Base-by-base conservation (phyloP, 2,329 filamentous ascomycete genomes). In the Colletotrichum australisinense region DNA sequence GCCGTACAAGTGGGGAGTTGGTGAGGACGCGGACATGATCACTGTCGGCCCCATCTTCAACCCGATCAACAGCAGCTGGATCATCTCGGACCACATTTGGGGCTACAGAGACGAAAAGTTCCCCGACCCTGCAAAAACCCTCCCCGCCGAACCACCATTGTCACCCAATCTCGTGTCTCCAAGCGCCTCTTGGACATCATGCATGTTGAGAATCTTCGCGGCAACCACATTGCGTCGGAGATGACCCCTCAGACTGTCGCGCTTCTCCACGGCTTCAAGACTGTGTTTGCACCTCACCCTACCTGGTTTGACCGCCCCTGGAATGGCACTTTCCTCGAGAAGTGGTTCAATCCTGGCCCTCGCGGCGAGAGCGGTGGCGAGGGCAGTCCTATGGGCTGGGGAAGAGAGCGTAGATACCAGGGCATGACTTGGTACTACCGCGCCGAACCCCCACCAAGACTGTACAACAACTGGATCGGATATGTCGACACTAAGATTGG, bases 31-130 rank as follows among this genome's bases (percentile, higher is more conserved):
- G 7, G 93, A 95, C 79, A 87, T 93, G 72, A 92, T 94, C 79
- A 92, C 91, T 8, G 90, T 95, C 76, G 91, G 93, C 38, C 94
- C 94, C n/a, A 93, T 95, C 74, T 95, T 95, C 84, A 92, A 95
- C 78, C 91, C 93, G 0, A 85, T 90, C 55, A 87, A 89, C 77
- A 95, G 93, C 65, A 91, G 91, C 76, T 95, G 94, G 93, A 88
- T 94, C 35, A 92, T 93, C 79, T 87, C 87, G 63, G 86, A 91
- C 76, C 91, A 94, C 75, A 86, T 93, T 28, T 93, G 91, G 83
- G 92, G 92, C 53, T 95, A 93, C 83, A 84, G 81, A 67, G 86
- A 90, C 75, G 80, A 82, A 19, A 82, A 81, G 9, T 87, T 89
- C 77, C 78, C 81, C 16, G 86, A 89, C 77, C 78, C 81, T 16